These are phyloP conservation scores for Viridothelium virens DNA, from an alignment of 495 filamentous ascomycete genomes.

Conservation along the genomic window DNA sequence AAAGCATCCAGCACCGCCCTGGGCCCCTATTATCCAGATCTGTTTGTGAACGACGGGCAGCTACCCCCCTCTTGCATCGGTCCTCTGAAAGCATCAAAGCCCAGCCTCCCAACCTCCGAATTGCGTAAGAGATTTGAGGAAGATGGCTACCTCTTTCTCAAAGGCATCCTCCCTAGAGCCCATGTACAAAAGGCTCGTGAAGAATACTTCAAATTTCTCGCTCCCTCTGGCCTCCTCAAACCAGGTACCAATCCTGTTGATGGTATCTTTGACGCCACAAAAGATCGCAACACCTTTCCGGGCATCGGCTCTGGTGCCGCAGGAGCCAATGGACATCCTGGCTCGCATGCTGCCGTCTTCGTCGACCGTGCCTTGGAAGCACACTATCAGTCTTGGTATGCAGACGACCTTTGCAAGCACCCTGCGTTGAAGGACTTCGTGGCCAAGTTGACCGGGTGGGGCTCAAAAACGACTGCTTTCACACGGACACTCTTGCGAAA, in stretches of 20 bases:
- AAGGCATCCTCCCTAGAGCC: constrained; percentile 48
- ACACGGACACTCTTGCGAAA: constrained; percentile 41
- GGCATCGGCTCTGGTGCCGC: constrained; percentile 50
- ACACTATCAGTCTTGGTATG: constrained; percentile 51
- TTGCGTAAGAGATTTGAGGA: constrained; percentile 46
- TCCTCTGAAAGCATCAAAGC: constrained; percentile 35
- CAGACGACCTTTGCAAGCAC: constrained; percentile 50
- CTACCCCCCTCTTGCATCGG: constrained; percentile 43
- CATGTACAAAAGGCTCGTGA: constrained; percentile 50
- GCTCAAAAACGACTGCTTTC: constrained; percentile 40
- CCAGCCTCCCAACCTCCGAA: constrained; percentile 36
- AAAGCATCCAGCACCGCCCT: background rate
- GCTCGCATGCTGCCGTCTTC: constrained; percentile 40
- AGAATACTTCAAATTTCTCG: constrained; percentile 50
- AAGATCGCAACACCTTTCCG: constrained; percentile 44
- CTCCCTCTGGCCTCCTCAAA: constrained; percentile 50
- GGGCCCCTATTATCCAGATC: background rate
- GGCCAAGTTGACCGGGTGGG: constrained; percentile 49
- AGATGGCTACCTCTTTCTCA: constrained; percentile 56
- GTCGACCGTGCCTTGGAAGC: constrained; percentile 51
- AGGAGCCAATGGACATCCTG: constrained; percentile 44
- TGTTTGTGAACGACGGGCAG: constrained; percentile 47
- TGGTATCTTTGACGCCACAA: constrained; percentile 45
- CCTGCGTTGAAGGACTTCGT: constrained; percentile 46
- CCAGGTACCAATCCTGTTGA: constrained; percentile 34